Percentiles rank a stretch among this genome's conserved stretches.
phyloP scores from a whole-genome alignment of 306 rosid species.

The Dicorynia guianensis region DNA sequence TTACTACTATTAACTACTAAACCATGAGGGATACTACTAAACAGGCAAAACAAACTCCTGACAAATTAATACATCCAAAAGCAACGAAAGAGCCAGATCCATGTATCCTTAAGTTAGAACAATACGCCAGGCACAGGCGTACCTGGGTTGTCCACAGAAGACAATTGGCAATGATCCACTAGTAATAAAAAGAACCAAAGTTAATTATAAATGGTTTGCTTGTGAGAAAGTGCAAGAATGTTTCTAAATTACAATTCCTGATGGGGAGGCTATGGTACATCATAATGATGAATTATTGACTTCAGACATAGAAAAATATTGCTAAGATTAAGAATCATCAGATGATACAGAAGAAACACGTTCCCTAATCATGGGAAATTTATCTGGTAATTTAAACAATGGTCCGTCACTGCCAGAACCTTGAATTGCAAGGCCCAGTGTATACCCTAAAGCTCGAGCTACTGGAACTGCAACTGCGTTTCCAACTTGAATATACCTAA shows the following conservation, averaged over 20 bases:
- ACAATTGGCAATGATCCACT: not conserved
- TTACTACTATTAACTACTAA: not conserved
- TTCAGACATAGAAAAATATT: not conserved
- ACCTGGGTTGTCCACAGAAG: not conserved
- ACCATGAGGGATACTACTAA: not conserved
- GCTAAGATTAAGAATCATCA: constrained; percentile 20
- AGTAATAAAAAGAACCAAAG: not conserved
- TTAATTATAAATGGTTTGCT: too few relatives aligned
- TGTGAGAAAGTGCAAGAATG: not conserved
- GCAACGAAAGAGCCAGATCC: not conserved
- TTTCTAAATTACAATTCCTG: not conserved
- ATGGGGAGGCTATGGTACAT: not conserved
- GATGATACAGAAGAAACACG: constrained; percentile 51
- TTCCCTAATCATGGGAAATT: constrained; percentile 54
- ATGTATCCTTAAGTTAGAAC: not conserved
- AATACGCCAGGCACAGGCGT: not conserved
- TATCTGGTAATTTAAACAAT: constrained; percentile 52
- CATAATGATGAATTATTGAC: not conserved
- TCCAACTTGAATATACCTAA: constrained; percentile 87
- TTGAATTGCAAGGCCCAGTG: constrained; percentile 66
- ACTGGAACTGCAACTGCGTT: constrained; percentile 95
- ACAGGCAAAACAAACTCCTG: not conserved
- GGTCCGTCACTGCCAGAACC: constrained; percentile 46
- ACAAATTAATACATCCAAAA: not conserved
- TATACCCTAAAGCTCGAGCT: constrained; percentile 73